Conservation (phyloP, 495 filamentous ascomycete genomes). For the Pyrenopolyporus hunteri region DNA sequence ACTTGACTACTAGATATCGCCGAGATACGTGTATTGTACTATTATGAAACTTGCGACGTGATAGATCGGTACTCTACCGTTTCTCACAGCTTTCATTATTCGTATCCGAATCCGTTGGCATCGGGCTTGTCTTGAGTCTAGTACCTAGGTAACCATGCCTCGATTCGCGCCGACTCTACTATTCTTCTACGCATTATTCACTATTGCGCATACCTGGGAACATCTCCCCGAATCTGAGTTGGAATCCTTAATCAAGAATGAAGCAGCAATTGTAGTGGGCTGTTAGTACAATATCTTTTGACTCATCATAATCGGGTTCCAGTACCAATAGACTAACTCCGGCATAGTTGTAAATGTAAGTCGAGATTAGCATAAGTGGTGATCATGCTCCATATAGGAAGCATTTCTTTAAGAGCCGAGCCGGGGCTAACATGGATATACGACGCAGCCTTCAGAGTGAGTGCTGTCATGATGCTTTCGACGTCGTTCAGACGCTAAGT, state of each 20-base stretch:
- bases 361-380: too few relatives aligned
- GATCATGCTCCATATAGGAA: too few relatives aligned
- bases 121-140: background rate
- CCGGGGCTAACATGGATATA: background rate
- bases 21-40: background rate
- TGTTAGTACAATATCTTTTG: conserved; percentile 9
- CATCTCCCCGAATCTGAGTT: conserved; percentile 14
- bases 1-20: background rate
- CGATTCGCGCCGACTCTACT: background rate
- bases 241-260: background rate
- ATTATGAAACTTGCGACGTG: background rate
- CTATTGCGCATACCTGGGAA: conserved; percentile 8
- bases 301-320: background rate
- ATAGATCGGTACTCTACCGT: background rate
- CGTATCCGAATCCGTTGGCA: background rate
- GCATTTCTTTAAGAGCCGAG: background rate
- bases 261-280: conserved; percentile 3
- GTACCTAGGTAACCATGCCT: background rate
- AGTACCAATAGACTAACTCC: background rate
- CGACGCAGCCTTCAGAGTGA: conserved; percentile 15
- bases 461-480: background rate
- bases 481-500: background rate
- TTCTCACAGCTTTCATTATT: background rate
- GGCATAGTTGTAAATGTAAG: conserved; percentile 19
- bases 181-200: background rate